These are phyloP conservation scores for Galerina marginata DNA, from an alignment of 768 basidiomycete species.

Conservation along the genomic window DNA sequence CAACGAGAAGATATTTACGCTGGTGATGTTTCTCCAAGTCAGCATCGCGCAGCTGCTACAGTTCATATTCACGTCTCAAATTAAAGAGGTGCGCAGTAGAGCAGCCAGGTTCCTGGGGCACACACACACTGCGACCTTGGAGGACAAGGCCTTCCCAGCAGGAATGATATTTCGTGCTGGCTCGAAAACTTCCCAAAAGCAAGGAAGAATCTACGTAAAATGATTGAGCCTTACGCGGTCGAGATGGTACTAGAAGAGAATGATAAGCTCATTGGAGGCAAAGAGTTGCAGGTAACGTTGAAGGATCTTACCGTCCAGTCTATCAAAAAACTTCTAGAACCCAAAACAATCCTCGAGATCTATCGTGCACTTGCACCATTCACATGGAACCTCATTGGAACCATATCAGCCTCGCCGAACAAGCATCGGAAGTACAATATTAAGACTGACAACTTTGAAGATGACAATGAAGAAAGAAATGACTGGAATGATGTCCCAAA, in stretches of 20 bases:
- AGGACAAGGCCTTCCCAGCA: neutral
- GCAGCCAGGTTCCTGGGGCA: conserved; percentile 15
- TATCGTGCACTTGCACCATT: conserved; percentile 19
- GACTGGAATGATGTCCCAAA: conserved; percentile 23
- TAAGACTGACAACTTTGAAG: neutral
- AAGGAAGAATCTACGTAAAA: neutral
- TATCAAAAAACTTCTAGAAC: neutral
- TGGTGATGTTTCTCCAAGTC: no score
- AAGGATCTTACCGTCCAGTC: conserved; percentile 6
- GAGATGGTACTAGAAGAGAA: conserved; percentile 11
- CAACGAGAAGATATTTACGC: no score
- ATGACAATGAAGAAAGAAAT: neutral
- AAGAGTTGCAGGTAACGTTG: neutral
- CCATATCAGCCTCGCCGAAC: conserved; percentile 22
- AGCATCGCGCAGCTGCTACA: no score
- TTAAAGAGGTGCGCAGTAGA: conserved; percentile 3
- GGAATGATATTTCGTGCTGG: neutral
- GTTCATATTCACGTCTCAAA: conserved; percentile 17
- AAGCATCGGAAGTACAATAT: conserved; percentile 15
- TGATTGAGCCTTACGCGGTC: neutral
- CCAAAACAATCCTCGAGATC: neutral
- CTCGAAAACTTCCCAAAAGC: conserved; percentile 6
- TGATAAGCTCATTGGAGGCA: conserved; percentile 9
- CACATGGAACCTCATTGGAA: conserved; percentile 15
- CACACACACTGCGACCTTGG: conserved; percentile 1